Percentiles rank a stretch among this genome's conserved stretches.
Conservation (phyloP, 805 yeast species). For the Nematodospora valgi region DNA sequence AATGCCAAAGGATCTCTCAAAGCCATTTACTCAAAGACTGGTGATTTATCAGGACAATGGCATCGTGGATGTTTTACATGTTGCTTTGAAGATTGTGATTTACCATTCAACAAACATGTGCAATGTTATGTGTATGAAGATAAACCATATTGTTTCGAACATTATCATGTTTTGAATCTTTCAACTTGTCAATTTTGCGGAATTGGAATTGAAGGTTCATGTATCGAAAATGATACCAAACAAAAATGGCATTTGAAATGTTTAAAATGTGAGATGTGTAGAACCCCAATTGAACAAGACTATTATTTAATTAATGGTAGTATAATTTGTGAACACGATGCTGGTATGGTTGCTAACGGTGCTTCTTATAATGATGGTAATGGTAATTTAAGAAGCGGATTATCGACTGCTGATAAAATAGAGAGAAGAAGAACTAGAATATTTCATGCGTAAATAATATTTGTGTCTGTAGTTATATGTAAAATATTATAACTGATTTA, state of each 20-base stretch:
- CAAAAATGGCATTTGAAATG: slow-evolving; percentile 78
- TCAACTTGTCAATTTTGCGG: slow-evolving; percentile 72
- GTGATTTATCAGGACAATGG: slow-evolving; percentile 91
- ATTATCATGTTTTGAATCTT: slow-evolving; percentile 71
- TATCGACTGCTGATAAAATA: slow-evolving; percentile 29
- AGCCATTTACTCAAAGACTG: slow-evolving; percentile 79
- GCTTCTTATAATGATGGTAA: slow-evolving; percentile 16
- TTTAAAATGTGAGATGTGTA: slow-evolving; percentile 65
- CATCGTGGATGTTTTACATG: slow-evolving; percentile 85
- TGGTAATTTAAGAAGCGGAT: slow-evolving; percentile 17
- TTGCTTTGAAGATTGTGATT: slow-evolving; percentile 47
- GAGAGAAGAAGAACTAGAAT: slow-evolving; percentile 44
- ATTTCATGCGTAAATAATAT: slow-evolving; percentile 5
- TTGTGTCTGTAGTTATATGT: too few relatives aligned
- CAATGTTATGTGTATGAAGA: slow-evolving; percentile 77
- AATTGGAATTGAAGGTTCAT: slow-evolving; percentile 82
- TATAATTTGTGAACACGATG: slow-evolving; percentile 52
- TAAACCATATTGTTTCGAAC: slow-evolving; percentile 75
- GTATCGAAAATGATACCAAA: slow-evolving; percentile 70
- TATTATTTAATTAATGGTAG: slow-evolving; percentile 49
- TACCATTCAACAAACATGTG: slow-evolving; percentile 54
- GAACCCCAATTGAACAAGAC: slow-evolving; percentile 46
- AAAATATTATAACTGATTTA: too few relatives aligned
- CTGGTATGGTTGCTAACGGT: slow-evolving; percentile 26
- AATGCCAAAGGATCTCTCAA: slow-evolving; percentile 39